These are phyloP conservation scores for Neopestalotiopsis sp. DNA, from an alignment of 2,329 filamentous ascomycete genomes.

Conservation along the genomic window DNA sequence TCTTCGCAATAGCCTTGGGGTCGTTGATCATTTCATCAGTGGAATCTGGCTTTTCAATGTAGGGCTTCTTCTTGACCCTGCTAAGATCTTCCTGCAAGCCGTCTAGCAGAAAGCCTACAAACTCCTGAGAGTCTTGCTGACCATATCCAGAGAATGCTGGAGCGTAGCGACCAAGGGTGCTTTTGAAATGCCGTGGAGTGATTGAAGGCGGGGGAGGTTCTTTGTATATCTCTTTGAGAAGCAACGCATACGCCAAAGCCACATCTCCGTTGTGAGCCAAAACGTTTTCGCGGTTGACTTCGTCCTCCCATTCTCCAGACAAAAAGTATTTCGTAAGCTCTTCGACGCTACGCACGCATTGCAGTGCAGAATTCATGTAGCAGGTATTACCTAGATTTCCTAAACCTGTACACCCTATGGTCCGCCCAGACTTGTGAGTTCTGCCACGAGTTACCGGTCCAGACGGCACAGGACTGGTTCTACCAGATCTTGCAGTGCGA, in stretches of 20 bases:
- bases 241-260: conserved; percentile 78
- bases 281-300: conserved; percentile 86
- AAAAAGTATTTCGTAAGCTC: conserved; percentile 94
- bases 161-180: conserved; percentile 78
- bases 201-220: conserved; percentile 70
- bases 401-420: conserved; percentile 79
- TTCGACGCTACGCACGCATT: conserved; percentile 92
- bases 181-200: conserved; percentile 82
- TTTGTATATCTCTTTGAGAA: conserved; percentile 80
- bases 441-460: conserved; percentile 74
- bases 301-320: conserved; percentile 71
- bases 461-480: conserved; percentile 69
- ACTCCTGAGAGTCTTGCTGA: conserved; percentile 97
- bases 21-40: conserved; percentile 95
- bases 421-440: conserved; percentile 69
- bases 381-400: conserved; percentile 95
- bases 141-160: conserved; percentile 91
- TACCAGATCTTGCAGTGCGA: conserved; percentile 61
- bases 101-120: conserved; percentile 92
- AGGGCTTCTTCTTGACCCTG: conserved; percentile 92
- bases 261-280: conserved; percentile 86
- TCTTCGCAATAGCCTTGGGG: conserved; percentile 76
- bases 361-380: conserved; percentile 98
- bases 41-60: conserved; percentile 96
- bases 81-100: conserved; percentile 95